Conservation (phyloP, 805 yeast genomes). For the Sungouiella blattae region DNA sequence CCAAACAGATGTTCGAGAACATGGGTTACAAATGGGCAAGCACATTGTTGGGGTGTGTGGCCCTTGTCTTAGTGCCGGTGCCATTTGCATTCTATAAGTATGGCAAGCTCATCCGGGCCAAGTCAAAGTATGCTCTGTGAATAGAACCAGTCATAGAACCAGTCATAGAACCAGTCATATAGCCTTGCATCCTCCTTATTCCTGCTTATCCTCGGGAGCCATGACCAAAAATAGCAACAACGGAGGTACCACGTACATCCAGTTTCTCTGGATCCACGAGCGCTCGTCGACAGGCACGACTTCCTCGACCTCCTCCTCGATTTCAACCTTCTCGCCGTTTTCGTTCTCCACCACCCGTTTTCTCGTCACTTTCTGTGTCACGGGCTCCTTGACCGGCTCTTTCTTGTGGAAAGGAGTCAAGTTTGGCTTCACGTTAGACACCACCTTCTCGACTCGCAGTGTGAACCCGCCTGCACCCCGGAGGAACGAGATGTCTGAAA, state of each 20-base stretch:
- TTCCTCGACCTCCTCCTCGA: slow-evolving; percentile 20
- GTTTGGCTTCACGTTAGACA: slow-evolving; percentile 26
- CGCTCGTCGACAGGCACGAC: slow-evolving; percentile 26
- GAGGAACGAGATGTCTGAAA: slow-evolving; percentile 5
- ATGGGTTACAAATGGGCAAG: no score
- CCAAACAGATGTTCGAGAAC: no score
- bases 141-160: no score
- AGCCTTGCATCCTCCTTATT: no score
- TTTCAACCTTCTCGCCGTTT: slow-evolving; percentile 21
- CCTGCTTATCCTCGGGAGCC: slow-evolving; percentile 16
- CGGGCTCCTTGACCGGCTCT: slow-evolving; percentile 8
- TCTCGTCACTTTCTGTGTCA: slow-evolving; percentile 15
- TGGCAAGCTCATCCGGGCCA: no score
- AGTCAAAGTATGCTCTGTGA: no score
- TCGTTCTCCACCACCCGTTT: slow-evolving; percentile 17
- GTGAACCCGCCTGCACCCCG: slow-evolving; percentile 2
- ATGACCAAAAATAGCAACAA: slow-evolving; percentile 33
- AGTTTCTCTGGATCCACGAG: slow-evolving; percentile 57
- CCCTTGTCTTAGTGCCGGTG: no score
- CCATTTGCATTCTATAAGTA: no score
- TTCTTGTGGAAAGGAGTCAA: slow-evolving; percentile 19
- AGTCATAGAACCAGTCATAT: no score
- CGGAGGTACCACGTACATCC: slow-evolving; percentile 59
- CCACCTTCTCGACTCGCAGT: slow-evolving; percentile 3
- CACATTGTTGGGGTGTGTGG: no score